These are phyloP conservation scores for Hyaloperonospora arabidopsidis DNA, from an alignment of 352 stramenopile genomes.

Conservation along the genomic window DNA sequence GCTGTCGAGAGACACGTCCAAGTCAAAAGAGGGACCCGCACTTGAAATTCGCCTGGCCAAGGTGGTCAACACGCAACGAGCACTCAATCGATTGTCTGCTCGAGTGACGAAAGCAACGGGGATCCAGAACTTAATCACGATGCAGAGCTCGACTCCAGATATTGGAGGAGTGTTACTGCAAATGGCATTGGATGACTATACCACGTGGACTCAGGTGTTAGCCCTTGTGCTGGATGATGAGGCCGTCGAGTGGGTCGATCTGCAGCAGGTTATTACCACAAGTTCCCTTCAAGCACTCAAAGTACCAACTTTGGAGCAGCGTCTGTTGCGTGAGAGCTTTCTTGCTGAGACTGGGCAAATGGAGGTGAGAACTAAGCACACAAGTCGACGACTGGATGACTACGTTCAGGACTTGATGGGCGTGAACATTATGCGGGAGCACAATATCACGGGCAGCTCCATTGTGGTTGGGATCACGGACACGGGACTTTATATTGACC, in stretches of 20 bases:
- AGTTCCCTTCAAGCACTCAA: constrained; percentile 25
- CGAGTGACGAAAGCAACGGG: constrained; percentile 30
- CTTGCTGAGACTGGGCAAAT: too few relatives aligned
- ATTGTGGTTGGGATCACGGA: constrained; percentile 72
- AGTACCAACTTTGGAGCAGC: constrained; percentile 35
- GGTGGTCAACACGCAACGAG: constrained; percentile 22
- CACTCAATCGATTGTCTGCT: constrained; percentile 24
- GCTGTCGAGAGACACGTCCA: constrained; percentile 21
- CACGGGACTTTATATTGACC: constrained; percentile 66
- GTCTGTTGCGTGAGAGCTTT: constrained; percentile 19
- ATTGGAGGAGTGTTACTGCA: constrained; percentile 32
- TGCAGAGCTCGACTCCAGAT: constrained; percentile 17
- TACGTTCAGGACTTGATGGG: constrained; percentile 54
- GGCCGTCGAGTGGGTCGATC: constrained; percentile 67
- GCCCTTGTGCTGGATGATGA: constrained; percentile 46
- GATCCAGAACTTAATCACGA: constrained; percentile 43
- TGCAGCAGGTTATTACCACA: constrained; percentile 38
- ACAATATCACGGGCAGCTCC: constrained; percentile 57
- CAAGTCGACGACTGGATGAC: constrained; percentile 36
- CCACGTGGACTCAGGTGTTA: constrained; percentile 45
- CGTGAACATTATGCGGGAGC: constrained; percentile 39
- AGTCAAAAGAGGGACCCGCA: constrained; percentile 26
- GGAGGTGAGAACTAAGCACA: background rate
- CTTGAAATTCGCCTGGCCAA: constrained; percentile 45
- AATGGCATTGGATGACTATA: constrained; percentile 44